Base-by-base conservation (phyloP, 345 rosid genomes). In the Eutrema japonicum region DNA sequence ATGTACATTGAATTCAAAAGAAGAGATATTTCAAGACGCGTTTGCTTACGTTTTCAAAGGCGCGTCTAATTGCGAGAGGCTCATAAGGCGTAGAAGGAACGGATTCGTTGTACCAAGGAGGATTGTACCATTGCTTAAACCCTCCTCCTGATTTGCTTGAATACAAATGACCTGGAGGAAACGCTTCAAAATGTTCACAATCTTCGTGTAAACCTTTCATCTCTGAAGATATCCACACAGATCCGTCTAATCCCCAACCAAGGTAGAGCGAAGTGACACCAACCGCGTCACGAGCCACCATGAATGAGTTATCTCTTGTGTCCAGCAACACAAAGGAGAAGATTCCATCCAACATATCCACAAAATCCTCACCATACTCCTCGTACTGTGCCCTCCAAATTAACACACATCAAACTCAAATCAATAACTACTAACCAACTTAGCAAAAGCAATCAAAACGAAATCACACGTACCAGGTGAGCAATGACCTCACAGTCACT, bases 401-500 rank as follows among this genome's bases (percentile, higher is more conserved):
- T 18, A 36, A 22, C 26, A 32, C 45, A 67, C 50, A 69, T 49
- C 52, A 57, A 46, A 67, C 45, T 53, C 45, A 48, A 43, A 58
- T 52, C 51, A 42, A 60, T 42, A 3, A 56, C 5, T 35, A n/a
- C 16, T 38, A 54, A 55, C 59, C 12, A 63, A 22, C 5, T 36
- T 35, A 52, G 2, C 42, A 53, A 6, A 37, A 53, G 3, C 8
- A 30, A 32, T 1, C 30, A 42, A 32, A n/a, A 22, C 0, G 3
- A 35, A 14, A 62, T 0, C 6, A 46, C 33, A 59, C 85, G 0
- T 63, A 95, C 99, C 96, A 95, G 78, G 79, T 95, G 99, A 14
- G 97, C 89, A 38, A 95, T 87, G 47, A 89, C 96, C n/a, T 88
- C 97, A 71, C 97, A 95, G 41, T 95, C 99, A 77, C 99, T 92